Base-by-base conservation (phyloP, 2,329 filamentous ascomycete species). In the Seiridium unicorne region DNA sequence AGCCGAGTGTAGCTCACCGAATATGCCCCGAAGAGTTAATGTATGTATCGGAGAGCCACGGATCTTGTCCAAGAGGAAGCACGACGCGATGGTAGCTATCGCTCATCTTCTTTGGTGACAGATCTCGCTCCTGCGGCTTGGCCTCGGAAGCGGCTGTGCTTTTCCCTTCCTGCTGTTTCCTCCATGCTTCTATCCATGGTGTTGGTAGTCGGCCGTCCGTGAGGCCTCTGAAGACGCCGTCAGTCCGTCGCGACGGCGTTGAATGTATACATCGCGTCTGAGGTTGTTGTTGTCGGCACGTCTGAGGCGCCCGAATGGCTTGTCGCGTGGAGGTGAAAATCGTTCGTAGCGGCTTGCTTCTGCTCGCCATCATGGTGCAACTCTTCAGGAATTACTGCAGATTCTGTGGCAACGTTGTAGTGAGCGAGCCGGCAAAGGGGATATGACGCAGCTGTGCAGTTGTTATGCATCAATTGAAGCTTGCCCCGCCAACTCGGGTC, bases 1-100 rank as follows among this genome's bases (percentile, higher is more conserved):
- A 18, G 1, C 9, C 4, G 6, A 11, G 38, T 10, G 18, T 44
- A 36, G 18, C 84, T 73, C 72, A 84, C 81, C 88, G 81, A 65
- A 93, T 89, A 66, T 92, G 89, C 0, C 90, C 90, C 0, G 86
- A 87, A 1, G 89, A 84, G 73, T 93, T 93, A 68, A 92, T 84
- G 69, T 93, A 93, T 0, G 87, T 89, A 70, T 93, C 90, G 9
- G 90, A 81, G 10, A 93, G 77, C 88, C 89, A 93, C 56, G 89
- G 89, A 69, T 93, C 90, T 68, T 85, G 87, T 5, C 85, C 88
- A 8, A 93, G 78, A 5, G 89, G 89, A 35, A 92, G 77, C 66
- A 90, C 84, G 51, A 90, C 84, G 59, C 83, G 84, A 69, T 89
- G 86, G 70, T 88, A 89, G 73, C 86, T 90, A 69, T 92, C 88